Percentiles rank a stretch among this genome's conserved stretches.
These are phyloP conservation scores for Aspergillus carbonarius DNA, from an alignment of 2,329 filamentous ascomycete genomes.

Conservation along the genomic window DNA sequence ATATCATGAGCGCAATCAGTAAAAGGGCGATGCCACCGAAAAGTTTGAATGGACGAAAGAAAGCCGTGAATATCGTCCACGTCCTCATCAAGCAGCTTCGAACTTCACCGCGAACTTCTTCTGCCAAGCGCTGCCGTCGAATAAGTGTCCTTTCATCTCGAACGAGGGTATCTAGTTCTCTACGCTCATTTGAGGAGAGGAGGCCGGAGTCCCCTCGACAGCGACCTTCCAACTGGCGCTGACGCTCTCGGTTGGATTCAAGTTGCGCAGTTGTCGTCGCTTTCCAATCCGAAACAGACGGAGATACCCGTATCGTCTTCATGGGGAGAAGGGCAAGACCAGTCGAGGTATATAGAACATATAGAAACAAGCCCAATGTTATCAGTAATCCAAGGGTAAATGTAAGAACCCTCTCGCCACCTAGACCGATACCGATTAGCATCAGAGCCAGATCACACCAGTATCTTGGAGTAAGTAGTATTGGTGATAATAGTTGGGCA, in stretches of 20 bases:
- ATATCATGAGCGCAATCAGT: slow-evolving; percentile 71
- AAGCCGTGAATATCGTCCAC: slow-evolving; percentile 77
- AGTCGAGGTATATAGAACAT: slow-evolving; percentile 82
- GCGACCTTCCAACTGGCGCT: slow-evolving; percentile 85
- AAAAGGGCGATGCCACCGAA: slow-evolving; percentile 78
- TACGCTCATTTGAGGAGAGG: slow-evolving; percentile 78
- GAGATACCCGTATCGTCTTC: slow-evolving; percentile 87
- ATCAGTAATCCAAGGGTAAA: slow-evolving; percentile 88
- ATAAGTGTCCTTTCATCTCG: slow-evolving; percentile 91
- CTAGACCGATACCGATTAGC: slow-evolving; percentile 33
- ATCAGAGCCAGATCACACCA: neutral
- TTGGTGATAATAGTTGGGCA: neutral
- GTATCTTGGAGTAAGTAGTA: neutral
- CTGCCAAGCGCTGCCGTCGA: slow-evolving; percentile 81
- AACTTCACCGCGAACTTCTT: slow-evolving; percentile 67
- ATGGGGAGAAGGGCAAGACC: slow-evolving; percentile 87
- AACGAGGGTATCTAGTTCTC: slow-evolving; percentile 81
- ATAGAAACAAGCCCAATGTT: slow-evolving; percentile 80
- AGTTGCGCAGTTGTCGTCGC: slow-evolving; percentile 77
- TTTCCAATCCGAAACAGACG: slow-evolving; percentile 76
- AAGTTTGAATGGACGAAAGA: slow-evolving; percentile 86
- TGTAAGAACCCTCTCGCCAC: slow-evolving; percentile 86
- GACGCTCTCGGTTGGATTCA: slow-evolving; percentile 84
- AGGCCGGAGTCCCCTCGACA: slow-evolving; percentile 72
- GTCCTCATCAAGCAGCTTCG: slow-evolving; percentile 68